phyloP scores from a whole-genome alignment of 208 protist genomes.

The Herpetomonas tarakana region DNA sequence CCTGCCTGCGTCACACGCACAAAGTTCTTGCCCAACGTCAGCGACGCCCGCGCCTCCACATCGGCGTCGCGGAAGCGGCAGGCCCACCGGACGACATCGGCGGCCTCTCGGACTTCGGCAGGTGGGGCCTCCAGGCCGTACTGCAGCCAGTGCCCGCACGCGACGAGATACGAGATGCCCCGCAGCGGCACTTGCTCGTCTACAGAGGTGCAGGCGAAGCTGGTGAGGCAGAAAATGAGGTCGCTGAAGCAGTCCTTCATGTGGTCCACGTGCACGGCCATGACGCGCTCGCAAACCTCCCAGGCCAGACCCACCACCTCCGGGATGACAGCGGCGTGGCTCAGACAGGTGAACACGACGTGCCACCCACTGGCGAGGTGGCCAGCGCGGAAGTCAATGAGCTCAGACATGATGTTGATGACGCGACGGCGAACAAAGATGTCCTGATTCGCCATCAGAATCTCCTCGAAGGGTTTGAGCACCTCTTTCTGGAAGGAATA shows the following conservation, averaged over 20 bases:
- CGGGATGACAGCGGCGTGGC: conserved; percentile 70
- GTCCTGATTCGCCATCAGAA: conserved; percentile 73
- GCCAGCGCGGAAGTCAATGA: conserved; percentile 70
- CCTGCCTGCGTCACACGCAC: conserved; percentile 44
- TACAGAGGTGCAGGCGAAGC: conserved; percentile 61
- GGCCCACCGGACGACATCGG: conserved; percentile 49
- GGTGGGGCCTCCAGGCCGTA: conserved; percentile 74
- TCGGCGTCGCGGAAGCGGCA: conserved; percentile 47
- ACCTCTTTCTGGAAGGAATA: conserved; percentile 88
- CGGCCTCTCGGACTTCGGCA: conserved; percentile 35
- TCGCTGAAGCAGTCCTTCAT: conserved; percentile 84
- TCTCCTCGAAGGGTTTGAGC: conserved; percentile 67
- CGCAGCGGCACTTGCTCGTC: conserved; percentile 61
- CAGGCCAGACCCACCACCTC: conserved; percentile 65
- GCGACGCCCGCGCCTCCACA: conserved; percentile 30
- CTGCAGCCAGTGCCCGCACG: conserved; percentile 80
- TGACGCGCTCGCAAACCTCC: conserved; percentile 58
- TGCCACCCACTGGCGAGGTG: conserved; percentile 81
- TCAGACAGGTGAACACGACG: conserved; percentile 81
- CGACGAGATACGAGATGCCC: conserved; percentile 66
- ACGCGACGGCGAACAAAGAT: conserved; percentile 51
- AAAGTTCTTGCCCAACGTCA: conserved; percentile 21
- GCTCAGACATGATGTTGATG: conserved; percentile 63
- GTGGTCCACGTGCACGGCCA: conserved; percentile 51
- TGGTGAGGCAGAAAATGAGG: conserved; percentile 79